Evolutionary conservation across 805 yeast genomes (phyloP), one percentile per base, ranked within the genome.

Genomic region (Pichia eremophila): DNA sequence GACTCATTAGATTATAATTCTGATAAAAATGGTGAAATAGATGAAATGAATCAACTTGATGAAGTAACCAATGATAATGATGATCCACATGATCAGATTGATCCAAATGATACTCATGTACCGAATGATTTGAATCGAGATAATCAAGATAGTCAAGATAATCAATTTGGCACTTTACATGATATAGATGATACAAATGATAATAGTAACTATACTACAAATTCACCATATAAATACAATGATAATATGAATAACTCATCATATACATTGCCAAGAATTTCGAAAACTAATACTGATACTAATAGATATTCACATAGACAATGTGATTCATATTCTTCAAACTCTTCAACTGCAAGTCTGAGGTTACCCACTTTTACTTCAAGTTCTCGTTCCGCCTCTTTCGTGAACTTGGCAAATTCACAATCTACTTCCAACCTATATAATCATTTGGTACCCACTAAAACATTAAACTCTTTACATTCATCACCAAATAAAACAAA

Each of bases 401-500:
- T 4, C 8, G 15, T 15, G 7, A 34, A 34, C 12, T 12, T 34
- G 8, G 2, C 32, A 2, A 29, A 29, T 29, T 4, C 32, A 12
- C 32, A 29, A 29, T 29, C 32, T 34, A 34, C 10, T 15, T 3
- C 17, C 8, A 15, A 15, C 4, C 8, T 8, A 5, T 34, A 10
- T 9, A 34, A 14, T 34, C 36, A 9, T 10, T 14, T 15, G 3
- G 17, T 14, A 34, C 36, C 36, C 3, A 12, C 17, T 15, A 34
- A 34, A 12, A 7, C 35, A 32, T 7, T 32, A 11, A 34, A 10
- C 8, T 6, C 22, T 9, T 15, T 27, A 17, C 39, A 43, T 8
- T 3, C 34, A 1, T 48, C 50, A 14, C 50, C 50, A 5, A 44
- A 44, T 25, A 48, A 48, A 32, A 1, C 29, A 14, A 44, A 37